Percentiles rank a stretch among this genome's conserved stretches.
These are phyloP conservation scores for Penicillium crustosum DNA, from an alignment of 2,329 filamentous ascomycete genomes.

Conservation along the genomic window DNA sequence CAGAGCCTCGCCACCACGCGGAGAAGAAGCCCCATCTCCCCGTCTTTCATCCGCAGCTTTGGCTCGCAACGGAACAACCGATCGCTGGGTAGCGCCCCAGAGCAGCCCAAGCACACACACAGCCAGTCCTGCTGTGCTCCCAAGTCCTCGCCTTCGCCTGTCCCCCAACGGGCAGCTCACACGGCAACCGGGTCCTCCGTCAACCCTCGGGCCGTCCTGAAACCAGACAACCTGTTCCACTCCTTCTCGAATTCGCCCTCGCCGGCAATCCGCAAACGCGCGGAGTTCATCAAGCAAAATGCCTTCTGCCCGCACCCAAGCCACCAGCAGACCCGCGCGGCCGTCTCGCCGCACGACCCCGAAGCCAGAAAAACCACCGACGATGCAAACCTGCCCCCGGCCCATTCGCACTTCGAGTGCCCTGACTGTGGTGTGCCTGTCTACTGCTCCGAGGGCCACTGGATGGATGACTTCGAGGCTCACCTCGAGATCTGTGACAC, in stretches of 20 bases:
- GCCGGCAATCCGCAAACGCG: conserved; percentile 80
- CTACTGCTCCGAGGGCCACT: conserved; percentile 92
- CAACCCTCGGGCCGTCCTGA: conserved; percentile 51
- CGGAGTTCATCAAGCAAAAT: conserved; percentile 88
- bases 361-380: conserved; percentile 57
- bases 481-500: conserved; percentile 92
- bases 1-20: conserved; percentile 27
- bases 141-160: conserved; percentile 17
- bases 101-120: conserved; percentile 19
- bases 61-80: conserved; percentile 28
- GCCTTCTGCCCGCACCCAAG: conserved; percentile 90
- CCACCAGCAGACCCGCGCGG: conserved; percentile 72
- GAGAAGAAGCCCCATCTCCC: conserved; percentile 27
- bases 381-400: conserved; percentile 59
- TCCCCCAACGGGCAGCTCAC: conserved; percentile 30
- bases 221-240: conserved; percentile 85
- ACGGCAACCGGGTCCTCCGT: conserved; percentile 23
- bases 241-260: conserved; percentile 86
- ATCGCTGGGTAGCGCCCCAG: conserved; percentile 19
- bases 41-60: conserved; percentile 30
- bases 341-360: conserved; percentile 63
- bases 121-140: conserved; percentile 7
- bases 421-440: conserved; percentile 93
- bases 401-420: conserved; percentile 89
- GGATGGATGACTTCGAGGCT: conserved; percentile 91